Evolutionary conservation across 768 basidiomycete species (phyloP).

Genomic region (Pulveroboletus frians): DNA sequence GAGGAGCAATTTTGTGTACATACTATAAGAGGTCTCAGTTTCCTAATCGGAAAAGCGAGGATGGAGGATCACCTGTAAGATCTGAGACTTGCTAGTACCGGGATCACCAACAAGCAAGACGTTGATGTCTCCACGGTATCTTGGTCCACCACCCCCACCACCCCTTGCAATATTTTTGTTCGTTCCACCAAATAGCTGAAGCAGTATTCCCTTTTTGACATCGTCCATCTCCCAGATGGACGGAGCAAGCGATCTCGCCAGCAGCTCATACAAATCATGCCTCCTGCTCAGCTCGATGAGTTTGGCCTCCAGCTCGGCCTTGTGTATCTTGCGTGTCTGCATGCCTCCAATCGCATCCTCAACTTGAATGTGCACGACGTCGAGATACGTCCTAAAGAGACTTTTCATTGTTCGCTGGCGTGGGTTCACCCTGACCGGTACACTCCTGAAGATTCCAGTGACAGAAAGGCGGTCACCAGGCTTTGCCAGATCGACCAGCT

Average conservation of each 20-base stretch:
- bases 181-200: constrained; percentile 96
- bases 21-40: constrained; percentile 49
- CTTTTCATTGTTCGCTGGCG: constrained; percentile 88
- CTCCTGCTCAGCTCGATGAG: constrained; percentile 65
- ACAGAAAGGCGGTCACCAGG: constrained; percentile 91
- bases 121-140: constrained; percentile 98
- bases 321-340: constrained; percentile 35
- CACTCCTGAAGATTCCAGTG: constrained; percentile 91
- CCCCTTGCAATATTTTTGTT: constrained; percentile 93
- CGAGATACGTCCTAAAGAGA: constrained; percentile 95
- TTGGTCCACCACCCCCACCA: constrained; percentile 91
- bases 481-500: constrained; percentile 93
- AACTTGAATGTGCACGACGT: constrained; percentile 88
- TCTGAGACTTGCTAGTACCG: constrained; percentile 94
- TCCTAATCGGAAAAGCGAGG: not conserved
- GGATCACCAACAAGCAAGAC: constrained; percentile 96
- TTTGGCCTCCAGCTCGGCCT: constrained; percentile 74
- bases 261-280: constrained; percentile 81
- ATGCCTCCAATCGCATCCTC: constrained; percentile 39
- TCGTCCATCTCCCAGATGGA: constrained; percentile 99
- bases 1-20: constrained; percentile 96
- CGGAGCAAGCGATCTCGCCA: constrained; percentile 84
- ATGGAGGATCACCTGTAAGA: constrained; percentile 62
- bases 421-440: constrained; percentile 93
- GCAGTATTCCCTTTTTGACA: constrained; percentile 95